Evolutionary conservation across 1,284 basidiomycete genomes (phyloP), one percentile per base, ranked within the genome.

Genomic region (Tilletiaria anomala): DNA sequence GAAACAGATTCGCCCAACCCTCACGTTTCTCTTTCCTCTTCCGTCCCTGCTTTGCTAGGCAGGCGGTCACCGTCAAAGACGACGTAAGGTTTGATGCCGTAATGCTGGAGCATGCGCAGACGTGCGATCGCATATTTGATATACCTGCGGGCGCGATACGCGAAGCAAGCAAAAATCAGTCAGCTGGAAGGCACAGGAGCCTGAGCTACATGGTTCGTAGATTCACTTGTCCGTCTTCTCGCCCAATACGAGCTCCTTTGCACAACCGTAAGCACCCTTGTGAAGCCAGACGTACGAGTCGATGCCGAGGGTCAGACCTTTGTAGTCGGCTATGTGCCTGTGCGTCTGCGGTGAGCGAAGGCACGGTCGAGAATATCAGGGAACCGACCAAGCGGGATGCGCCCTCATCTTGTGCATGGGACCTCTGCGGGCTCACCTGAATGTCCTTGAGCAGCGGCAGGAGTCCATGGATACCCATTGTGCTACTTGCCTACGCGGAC

Each of bases 281-380:
- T 97, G 93, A n/a, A 99, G 75, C 91, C 91, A 96, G 36, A 91
- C 89, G 69, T 97, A 94, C 34, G 78, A 83, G 71, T 89, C 82
- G 35, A 86, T 76, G 2, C 81, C 84, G 29, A 87, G 68, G 1
- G 65, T 67, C 44, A 44, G 49, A 34, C 63, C 63, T 0, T 50
- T 46, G 40, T 56, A 54, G 36, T 43, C 41, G 20, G 51, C 49
- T 23, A 61, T 43, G 38, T 61, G 50, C 6, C 51, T 48, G 19
- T 51, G 42, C 4, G 16, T 45, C 39, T 44, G 46, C 37, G 32
- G 41, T 40, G 18, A 35, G 35, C 39, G 40, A 36, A 10, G 18
- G 12, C 6, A n/a, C 21, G 26, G 32, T 35, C 22, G 17, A 57
- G 61, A 39, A 23, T 37, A 21, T 23, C 31, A 16, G 21, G 32